phyloP scores from a whole-genome alignment of 306 rosid species.

The Fagus sylvatica region DNA sequence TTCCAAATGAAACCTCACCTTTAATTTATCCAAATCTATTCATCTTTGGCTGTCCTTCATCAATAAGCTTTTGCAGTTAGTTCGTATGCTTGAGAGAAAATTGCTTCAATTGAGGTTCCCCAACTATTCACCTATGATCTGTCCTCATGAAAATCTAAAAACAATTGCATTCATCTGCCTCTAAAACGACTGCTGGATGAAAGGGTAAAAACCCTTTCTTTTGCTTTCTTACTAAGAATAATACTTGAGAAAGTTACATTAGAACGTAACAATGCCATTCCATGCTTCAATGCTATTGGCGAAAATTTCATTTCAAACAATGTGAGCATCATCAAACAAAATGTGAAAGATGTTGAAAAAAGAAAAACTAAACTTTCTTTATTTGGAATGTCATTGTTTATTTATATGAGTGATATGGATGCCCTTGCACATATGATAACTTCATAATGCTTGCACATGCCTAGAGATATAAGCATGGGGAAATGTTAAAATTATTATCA shows the following conservation, averaged over 20 bases:
- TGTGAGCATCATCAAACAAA: too few relatives aligned
- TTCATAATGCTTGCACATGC: too few relatives aligned
- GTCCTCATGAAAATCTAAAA: not conserved
- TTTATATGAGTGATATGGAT: too few relatives aligned
- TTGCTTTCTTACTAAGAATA: constrained; percentile 43
- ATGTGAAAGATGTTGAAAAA: too few relatives aligned
- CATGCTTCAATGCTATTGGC: constrained; percentile 1
- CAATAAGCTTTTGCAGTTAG: not conserved
- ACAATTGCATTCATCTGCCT: not conserved
- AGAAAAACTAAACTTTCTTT: too few relatives aligned
- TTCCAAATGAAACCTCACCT: not conserved
- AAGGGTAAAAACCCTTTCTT: not conserved
- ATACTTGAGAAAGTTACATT: constrained; percentile 46
- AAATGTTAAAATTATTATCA: too few relatives aligned
- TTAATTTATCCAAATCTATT: not conserved
- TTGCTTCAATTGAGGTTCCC: constrained; percentile 28
- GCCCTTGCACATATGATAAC: too few relatives aligned
- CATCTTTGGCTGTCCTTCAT: not conserved
- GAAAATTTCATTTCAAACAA: not conserved
- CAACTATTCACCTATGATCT: constrained; percentile 14
- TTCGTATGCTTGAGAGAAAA: constrained; percentile 21
- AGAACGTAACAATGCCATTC: constrained; percentile 13
- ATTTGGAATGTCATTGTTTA: too few relatives aligned
- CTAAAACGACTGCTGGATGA: constrained; percentile 24
- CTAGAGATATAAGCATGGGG: too few relatives aligned